Evolutionary conservation across 1,139 yeast species (phyloP), one percentile per base, ranked within the genome.

Genomic region (Arxiozyma slooffiae): DNA sequence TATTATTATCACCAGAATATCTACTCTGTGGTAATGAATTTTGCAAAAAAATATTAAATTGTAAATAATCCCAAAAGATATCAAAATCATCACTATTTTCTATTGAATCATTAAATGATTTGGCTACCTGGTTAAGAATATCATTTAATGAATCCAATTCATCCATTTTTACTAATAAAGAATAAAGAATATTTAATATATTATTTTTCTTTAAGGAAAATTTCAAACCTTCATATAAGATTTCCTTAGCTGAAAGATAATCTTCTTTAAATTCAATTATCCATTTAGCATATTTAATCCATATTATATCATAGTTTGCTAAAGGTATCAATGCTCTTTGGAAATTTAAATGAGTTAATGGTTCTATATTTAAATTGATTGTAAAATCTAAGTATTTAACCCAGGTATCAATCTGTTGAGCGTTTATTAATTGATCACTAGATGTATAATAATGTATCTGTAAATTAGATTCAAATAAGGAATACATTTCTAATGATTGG

Each of bases 281-380:
- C 67, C 68, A 67, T 22, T 55, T 48, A 4, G 67, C 59, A 48
- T 63, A 67, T 46, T 60, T 56, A 5, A 65, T 40, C 69, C 69
- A 67, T 16, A 67, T 51, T 16, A 49, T 37, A 38, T 66, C 68
- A 36, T 62, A 62, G 47, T 62, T 65, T 1, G 66, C 66, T 22
- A 66, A 48, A 6, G 63, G 57, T 3, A 58, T 20, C 22, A 65
- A 43, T 1, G 67, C 67, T 47, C 70, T 56, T 52, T 67, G 69
- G 42, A 65, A 67, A 42, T 57, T 60, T 30, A 63, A 38, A 46
- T 62, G 58, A 1, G 55, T 58, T 22, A 60, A 52, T 3, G 54
- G 45, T 20, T 55, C 55, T 11, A 55, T 51, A n/a, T 56, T 55
- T 14, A 58, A 50, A 16, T 57, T 57, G 4, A 59, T 57, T 2